Evolutionary conservation across 306 rosid genomes (phyloP).

Genomic region (Dryas alaskensis): DNA sequence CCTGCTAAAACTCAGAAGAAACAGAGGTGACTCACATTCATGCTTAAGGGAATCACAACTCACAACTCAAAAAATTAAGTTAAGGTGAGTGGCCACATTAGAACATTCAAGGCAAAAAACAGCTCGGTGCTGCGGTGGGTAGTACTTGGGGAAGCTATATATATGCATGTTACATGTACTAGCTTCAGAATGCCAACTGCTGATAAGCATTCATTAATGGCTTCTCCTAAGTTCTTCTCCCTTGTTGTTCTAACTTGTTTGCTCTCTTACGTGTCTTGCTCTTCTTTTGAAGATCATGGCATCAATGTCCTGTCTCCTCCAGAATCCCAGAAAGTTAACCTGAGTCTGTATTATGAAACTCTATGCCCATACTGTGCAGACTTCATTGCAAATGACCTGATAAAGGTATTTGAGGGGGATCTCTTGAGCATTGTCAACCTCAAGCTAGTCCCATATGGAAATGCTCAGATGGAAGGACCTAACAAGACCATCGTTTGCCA

Average conservation of each 20-base stretch:
- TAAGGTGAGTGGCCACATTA: not conserved
- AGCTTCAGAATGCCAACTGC: not conserved
- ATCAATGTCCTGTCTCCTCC: not conserved
- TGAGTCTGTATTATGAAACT: conserved; percentile 69
- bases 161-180: not conserved
- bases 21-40: not conserved
- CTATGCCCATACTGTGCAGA: conserved; percentile 75
- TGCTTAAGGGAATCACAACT: not conserved
- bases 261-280: not conserved
- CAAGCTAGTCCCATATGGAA: conserved; percentile 85
- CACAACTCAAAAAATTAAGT: not conserved
- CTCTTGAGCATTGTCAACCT: conserved; percentile 63
- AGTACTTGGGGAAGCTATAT: not conserved
- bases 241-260: not conserved
- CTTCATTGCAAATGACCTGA: conserved; percentile 68
- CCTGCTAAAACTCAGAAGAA: not conserved
- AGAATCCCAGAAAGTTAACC: conserved; percentile 37
- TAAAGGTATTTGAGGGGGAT: conserved; percentile 54
- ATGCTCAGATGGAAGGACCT: conserved; percentile 46
- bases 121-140: not conserved
- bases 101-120: not conserved
- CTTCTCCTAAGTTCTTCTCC: conserved; percentile 6
- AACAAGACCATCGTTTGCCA: conserved; percentile 50
- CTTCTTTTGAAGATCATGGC: conserved; percentile 8
- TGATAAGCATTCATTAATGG: conserved; percentile 2